A percentile compares a stretch with the other conserved stretches of the same genome.
Conservation (phyloP, 768 basidiomycete genomes). For the Boletus vinaceobasis region DNA sequence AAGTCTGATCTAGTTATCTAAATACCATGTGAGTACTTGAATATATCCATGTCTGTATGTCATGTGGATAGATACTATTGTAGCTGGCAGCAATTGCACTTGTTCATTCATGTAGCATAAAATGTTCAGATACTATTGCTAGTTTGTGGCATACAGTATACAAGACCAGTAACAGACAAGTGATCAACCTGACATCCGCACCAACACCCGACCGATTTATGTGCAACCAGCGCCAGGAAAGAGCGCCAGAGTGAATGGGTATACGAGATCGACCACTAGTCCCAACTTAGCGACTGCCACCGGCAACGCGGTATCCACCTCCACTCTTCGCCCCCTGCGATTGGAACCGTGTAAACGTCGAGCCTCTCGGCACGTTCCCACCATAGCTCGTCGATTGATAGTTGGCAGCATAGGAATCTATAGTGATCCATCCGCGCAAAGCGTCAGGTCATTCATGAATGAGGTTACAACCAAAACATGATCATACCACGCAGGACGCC, state of each 20-base stretch:
- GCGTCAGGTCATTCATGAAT: background rate
- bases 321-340: conserved; percentile 5
- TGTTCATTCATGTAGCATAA: too few relatives aligned
- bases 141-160: too few relatives aligned
- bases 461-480: background rate
- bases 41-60: too few relatives aligned
- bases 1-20: too few relatives aligned
- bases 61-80: too few relatives aligned
- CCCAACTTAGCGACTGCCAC: background rate
- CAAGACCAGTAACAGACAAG: too few relatives aligned
- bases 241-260: too few relatives aligned
- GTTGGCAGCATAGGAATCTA: conserved; percentile 13
- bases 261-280: background rate
- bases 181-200: background rate
- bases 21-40: too few relatives aligned
- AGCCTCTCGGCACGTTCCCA: conserved; percentile 11
- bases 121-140: too few relatives aligned
- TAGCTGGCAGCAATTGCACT: too few relatives aligned
- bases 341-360: conserved; percentile 9
- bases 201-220: background rate
- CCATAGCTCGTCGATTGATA: conserved; percentile 23
- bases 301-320: background rate
- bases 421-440: background rate
- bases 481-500: conserved; percentile 9
- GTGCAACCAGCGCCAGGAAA: background rate